Percentiles rank a stretch among this genome's conserved stretches.
Conservation (phyloP, 257 asterid species). For the Nemophila menziesii region DNA sequence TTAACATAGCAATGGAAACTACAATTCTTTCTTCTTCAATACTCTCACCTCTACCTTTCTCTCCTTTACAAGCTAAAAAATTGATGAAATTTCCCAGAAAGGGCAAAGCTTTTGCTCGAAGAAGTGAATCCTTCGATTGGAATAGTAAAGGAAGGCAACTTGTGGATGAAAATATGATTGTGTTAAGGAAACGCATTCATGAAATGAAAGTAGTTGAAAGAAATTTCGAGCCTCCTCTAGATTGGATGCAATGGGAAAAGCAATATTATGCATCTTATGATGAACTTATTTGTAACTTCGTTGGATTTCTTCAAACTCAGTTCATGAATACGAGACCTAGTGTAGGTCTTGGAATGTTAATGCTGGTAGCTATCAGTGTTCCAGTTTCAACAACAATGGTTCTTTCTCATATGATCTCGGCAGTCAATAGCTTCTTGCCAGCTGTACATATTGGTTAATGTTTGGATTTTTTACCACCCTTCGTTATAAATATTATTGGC, state of each 20-base stretch:
- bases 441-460: slow-evolving; percentile 6
- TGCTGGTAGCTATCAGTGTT: slow-evolving; percentile 23
- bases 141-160: slow-evolving; percentile 13
- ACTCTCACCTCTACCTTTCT: not conserved
- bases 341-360: slow-evolving; percentile 42
- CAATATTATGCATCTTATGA: slow-evolving; percentile 26
- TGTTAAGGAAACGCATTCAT: slow-evolving; percentile 49
- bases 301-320: slow-evolving; percentile 32
- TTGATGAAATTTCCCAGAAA: not conserved
- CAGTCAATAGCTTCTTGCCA: not conserved
- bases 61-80: not conserved
- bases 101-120: not conserved
- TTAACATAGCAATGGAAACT: not conserved
- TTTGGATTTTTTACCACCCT: not conserved
- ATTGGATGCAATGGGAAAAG: slow-evolving; percentile 63
- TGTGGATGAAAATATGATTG: slow-evolving; percentile 39
- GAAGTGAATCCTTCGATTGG: not conserved
- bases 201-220: slow-evolving; percentile 30
- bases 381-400: slow-evolving; percentile 24
- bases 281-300: slow-evolving; percentile 29
- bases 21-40: slow-evolving; percentile 4
- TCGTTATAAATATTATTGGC: no score
- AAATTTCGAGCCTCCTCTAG: slow-evolving; percentile 13
- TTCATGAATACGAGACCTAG: slow-evolving; percentile 58
- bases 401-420: not conserved